Conservation (phyloP, 2,329 filamentous ascomycete species). For the Mariannaea elegans region DNA sequence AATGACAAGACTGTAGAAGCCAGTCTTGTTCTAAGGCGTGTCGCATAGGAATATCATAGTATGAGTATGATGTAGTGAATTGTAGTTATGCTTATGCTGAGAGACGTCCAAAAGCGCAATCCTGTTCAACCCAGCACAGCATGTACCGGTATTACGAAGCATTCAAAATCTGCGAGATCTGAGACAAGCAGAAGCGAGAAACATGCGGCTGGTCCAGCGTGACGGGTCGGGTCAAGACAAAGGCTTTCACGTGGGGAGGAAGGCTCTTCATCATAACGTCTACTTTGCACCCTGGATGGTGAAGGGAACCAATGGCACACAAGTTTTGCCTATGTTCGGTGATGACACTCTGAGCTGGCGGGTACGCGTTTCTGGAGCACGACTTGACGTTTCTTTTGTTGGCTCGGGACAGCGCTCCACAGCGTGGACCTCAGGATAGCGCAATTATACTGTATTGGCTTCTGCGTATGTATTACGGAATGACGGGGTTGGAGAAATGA, state of each 20-base stretch:
- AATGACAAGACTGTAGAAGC: too few species aligned
- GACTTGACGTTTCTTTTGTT: neutral
- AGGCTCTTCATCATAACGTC: neutral
- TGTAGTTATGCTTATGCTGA: too few species aligned
- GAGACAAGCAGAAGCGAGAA: neutral
- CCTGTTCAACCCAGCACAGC: too few species aligned
- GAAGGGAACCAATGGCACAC: neutral
- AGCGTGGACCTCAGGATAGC: neutral
- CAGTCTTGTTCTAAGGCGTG: too few species aligned
- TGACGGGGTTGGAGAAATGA: neutral
- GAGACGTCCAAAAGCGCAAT: too few species aligned
- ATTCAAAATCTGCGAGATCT: neutral
- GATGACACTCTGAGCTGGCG: neutral
- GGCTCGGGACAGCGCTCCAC: neutral
- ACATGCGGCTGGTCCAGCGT: neutral
- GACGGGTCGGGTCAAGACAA: neutral
- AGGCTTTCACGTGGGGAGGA: neutral
- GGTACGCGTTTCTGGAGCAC: neutral
- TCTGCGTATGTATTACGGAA: neutral
- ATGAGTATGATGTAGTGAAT: too few species aligned
- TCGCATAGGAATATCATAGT: too few species aligned
- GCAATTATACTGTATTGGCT: too few species aligned
- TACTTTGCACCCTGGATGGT: neutral
- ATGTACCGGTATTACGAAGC: neutral
- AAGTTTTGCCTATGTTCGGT: constrained; percentile 1